phyloP scores from a whole-genome alignment of 148 eudicot species.

The Suaeda aralocaspica region DNA sequence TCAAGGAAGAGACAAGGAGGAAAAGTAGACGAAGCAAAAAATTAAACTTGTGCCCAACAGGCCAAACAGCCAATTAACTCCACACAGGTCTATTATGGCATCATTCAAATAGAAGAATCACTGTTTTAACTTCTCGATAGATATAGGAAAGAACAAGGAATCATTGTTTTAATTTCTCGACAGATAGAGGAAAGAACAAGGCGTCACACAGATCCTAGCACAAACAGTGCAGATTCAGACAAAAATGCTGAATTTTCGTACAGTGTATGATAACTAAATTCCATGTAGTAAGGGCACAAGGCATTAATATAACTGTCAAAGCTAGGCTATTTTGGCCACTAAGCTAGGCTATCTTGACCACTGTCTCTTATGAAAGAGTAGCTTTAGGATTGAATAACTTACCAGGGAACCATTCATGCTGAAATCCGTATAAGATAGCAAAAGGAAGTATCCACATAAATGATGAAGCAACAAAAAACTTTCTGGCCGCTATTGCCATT shows the following conservation, averaged over 20 bases:
- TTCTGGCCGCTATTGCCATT: conserved; percentile 44
- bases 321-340: neutral
- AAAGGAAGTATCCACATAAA: conserved; percentile 68
- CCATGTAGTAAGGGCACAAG: neutral
- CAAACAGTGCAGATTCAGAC: neutral
- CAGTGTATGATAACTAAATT: neutral
- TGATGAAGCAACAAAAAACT: conserved; percentile 54
- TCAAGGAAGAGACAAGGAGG: neutral
- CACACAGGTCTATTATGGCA: too few relatives aligned
- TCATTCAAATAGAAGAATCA: neutral
- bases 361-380: neutral
- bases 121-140: neutral
- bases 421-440: conserved; percentile 62
- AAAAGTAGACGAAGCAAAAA: neutral
- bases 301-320: neutral
- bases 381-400: conserved; percentile 8
- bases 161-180: neutral
- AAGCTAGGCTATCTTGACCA: neutral
- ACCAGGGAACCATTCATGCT: conserved; percentile 64
- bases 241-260: neutral
- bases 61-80: neutral
- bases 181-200: too few relatives aligned
- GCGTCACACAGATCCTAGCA: neutral
- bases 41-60: neutral
- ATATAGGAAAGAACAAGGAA: neutral